These are phyloP conservation scores for Starmera amethionina DNA, from an alignment of 805 yeast species.

Conservation along the genomic window DNA sequence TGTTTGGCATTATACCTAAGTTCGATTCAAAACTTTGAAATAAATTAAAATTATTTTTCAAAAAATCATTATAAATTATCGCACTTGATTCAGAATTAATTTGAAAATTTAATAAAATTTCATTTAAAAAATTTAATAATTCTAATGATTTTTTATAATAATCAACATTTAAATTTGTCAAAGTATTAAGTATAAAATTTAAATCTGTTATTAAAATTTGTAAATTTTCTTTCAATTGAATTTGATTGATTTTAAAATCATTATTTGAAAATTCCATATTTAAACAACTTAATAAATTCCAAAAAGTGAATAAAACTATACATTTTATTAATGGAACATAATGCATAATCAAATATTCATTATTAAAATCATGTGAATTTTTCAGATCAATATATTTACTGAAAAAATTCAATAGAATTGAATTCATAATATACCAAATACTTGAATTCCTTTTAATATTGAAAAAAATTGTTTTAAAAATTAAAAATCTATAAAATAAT, in stretches of 20 bases:
- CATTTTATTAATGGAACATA: slow-evolving; percentile 9
- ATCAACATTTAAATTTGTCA: not conserved
- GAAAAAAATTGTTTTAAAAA: slow-evolving; percentile 10
- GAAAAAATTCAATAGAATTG: slow-evolving; percentile 13
- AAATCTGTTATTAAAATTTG: not conserved
- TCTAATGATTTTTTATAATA: slow-evolving; percentile 8
- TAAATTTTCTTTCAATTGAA: not conserved
- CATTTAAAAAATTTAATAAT: not conserved
- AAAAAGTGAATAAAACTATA: slow-evolving; percentile 6
- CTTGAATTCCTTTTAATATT: slow-evolving; percentile 5
- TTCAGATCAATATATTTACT: slow-evolving; percentile 10
- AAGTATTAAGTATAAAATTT: not conserved
- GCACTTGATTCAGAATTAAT: not conserved
- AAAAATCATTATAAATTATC: not conserved
- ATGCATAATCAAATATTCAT: not conserved
- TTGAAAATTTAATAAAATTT: not conserved
- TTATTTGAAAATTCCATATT: not conserved
- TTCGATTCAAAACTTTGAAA: slow-evolving; percentile 10
- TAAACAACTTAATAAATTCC: slow-evolving; percentile 5
- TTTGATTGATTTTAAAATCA: not conserved
- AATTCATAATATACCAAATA: slow-evolving; percentile 13
- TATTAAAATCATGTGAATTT: slow-evolving; percentile 1
- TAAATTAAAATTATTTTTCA: not conserved
- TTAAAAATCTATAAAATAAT: slow-evolving; percentile 7
- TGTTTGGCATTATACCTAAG: slow-evolving; percentile 12